Conservation (phyloP, 495 filamentous ascomycete species). For the Polyplosphaeria fusca region DNA sequence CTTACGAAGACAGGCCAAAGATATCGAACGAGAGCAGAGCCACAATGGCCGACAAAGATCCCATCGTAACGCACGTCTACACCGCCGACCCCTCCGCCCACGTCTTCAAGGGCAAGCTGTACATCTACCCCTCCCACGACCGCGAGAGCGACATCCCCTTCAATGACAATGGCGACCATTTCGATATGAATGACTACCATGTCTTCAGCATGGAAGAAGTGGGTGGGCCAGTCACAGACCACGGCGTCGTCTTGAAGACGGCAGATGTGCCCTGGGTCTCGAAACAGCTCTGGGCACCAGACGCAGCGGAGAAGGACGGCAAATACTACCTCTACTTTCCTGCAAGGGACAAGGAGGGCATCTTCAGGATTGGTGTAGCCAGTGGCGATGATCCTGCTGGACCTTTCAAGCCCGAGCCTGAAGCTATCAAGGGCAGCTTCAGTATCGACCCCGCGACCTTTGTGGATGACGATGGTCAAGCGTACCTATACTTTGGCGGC, state of each 20-base stretch:
- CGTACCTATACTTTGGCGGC: slow-evolving; percentile 64
- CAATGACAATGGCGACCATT: slow-evolving; percentile 81
- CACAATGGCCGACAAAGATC: slow-evolving; percentile 29
- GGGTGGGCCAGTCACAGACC: slow-evolving; percentile 54
- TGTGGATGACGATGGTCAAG: slow-evolving; percentile 58
- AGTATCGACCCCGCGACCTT: slow-evolving; percentile 64
- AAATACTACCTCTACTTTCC: slow-evolving; percentile 67
- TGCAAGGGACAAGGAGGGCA: slow-evolving; percentile 54
- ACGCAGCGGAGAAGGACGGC: slow-evolving; percentile 56
- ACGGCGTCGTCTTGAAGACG: slow-evolving; percentile 54
- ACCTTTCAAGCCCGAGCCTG: slow-evolving; percentile 56
- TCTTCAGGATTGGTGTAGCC: slow-evolving; percentile 66
- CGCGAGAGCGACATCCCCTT: slow-evolving; percentile 57
- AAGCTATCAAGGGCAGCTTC: slow-evolving; percentile 58
- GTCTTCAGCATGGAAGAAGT: slow-evolving; percentile 55
- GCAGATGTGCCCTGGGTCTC: slow-evolving; percentile 61
- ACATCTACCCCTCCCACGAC: slow-evolving; percentile 67
- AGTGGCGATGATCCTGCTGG: slow-evolving; percentile 53
- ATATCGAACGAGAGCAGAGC: background rate
- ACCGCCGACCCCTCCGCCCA: slow-evolving; percentile 68
- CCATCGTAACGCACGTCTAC: slow-evolving; percentile 63
- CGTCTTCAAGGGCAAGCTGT: slow-evolving; percentile 60
- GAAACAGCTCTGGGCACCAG: slow-evolving; percentile 64
- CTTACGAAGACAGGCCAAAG: background rate
- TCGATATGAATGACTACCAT: slow-evolving; percentile 73